Evolutionary conservation across 2,329 filamentous ascomycete species (phyloP).

Genomic region (Exophiala phaeomuriformis): DNA sequence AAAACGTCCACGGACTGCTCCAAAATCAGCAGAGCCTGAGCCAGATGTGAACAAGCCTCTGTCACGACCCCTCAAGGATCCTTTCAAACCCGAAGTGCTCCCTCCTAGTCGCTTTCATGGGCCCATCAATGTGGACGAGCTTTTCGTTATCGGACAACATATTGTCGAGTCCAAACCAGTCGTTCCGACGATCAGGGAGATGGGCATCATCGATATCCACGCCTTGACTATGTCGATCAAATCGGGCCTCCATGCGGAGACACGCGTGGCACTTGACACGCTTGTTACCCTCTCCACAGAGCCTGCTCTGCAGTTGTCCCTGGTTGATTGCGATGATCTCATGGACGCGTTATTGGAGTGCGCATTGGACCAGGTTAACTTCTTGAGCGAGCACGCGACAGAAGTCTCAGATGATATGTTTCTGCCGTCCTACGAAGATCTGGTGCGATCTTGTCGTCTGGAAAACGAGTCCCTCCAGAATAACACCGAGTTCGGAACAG

Average conservation of each 20-base stretch:
- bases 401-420: slow-evolving; percentile 83
- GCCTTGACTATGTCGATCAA: slow-evolving; percentile 84
- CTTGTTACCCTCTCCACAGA: slow-evolving; percentile 65
- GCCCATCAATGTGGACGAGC: slow-evolving; percentile 61
- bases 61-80: slow-evolving; percentile 37
- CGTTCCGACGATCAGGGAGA: slow-evolving; percentile 64
- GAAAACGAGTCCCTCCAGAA: slow-evolving; percentile 69
- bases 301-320: slow-evolving; percentile 54
- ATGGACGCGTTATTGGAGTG: slow-evolving; percentile 84
- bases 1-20: slow-evolving; percentile 24
- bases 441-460: slow-evolving; percentile 66
- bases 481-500: slow-evolving; percentile 64
- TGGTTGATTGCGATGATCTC: slow-evolving; percentile 76
- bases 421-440: slow-evolving; percentile 78
- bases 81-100: slow-evolving; percentile 43
- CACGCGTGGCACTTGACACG: slow-evolving; percentile 82
- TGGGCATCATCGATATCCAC: slow-evolving; percentile 84
- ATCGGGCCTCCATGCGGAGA: slow-evolving; percentile 80
- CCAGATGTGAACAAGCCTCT: slow-evolving; percentile 31
- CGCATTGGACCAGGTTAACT: slow-evolving; percentile 78
- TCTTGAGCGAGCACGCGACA: slow-evolving; percentile 73
- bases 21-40: slow-evolving; percentile 32
- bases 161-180: slow-evolving; percentile 65
- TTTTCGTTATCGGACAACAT: slow-evolving; percentile 58
- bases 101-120: slow-evolving; percentile 54